These are phyloP conservation scores for Cryomyces antarcticus DNA, from an alignment of 495 filamentous ascomycete genomes.

Conservation along the genomic window DNA sequence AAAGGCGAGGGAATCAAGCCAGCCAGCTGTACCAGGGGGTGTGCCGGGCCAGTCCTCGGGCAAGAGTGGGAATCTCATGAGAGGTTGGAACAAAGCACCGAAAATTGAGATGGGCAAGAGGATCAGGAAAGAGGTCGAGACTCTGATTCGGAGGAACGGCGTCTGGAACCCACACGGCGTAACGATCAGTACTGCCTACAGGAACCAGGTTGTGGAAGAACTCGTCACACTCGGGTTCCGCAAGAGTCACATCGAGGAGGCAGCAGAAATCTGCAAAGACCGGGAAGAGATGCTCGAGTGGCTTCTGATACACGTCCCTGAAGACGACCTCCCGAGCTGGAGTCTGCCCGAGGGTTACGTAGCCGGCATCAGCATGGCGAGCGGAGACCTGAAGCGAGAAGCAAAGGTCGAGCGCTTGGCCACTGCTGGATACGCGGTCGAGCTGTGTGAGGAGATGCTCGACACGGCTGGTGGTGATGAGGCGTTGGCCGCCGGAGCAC, in stretches of 20 bases:
- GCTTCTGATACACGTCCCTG: constrained; percentile 88
- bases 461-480: constrained; percentile 52
- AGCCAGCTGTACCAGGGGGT: not conserved
- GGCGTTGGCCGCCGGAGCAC: constrained; percentile 49
- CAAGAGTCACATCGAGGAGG: constrained; percentile 73
- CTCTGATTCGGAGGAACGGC: constrained; percentile 49
- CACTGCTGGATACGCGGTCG: constrained; percentile 60
- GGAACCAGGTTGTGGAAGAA: constrained; percentile 45
- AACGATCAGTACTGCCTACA: constrained; percentile 35
- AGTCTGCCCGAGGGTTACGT: constrained; percentile 76
- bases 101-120: constrained; percentile 81
- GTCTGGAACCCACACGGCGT: constrained; percentile 72
- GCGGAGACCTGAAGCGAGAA: constrained; percentile 58
- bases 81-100: constrained; percentile 66
- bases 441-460: constrained; percentile 58
- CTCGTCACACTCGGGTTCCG: constrained; percentile 62
- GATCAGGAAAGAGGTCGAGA: constrained; percentile 57
- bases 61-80: constrained; percentile 20
- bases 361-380: constrained; percentile 67
- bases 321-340: constrained; percentile 84
- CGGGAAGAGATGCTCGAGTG: constrained; percentile 82
- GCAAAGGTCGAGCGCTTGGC: constrained; percentile 63
- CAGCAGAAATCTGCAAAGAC: constrained; percentile 68
- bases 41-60: not conserved
- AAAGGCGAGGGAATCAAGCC: not conserved